Conservation (phyloP, 352 stramenopile genomes). For the Globisporangium nunn region DNA sequence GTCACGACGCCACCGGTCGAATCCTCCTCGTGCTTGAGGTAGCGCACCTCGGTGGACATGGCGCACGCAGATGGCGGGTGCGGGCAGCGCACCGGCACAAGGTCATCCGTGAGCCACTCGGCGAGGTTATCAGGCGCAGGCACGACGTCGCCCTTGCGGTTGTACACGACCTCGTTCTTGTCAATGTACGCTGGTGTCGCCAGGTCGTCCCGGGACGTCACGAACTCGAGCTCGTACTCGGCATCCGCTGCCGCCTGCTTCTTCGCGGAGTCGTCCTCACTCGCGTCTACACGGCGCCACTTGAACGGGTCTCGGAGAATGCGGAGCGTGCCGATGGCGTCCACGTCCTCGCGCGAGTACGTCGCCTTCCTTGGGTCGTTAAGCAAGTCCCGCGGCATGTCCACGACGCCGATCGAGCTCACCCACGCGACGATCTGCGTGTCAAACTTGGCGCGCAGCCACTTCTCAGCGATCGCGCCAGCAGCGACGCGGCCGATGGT, state of each 20-base stretch:
- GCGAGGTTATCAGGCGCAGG: conserved; percentile 40
- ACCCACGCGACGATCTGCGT: conserved; percentile 88
- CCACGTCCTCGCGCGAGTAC: conserved; percentile 83
- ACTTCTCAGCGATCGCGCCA: conserved; percentile 95
- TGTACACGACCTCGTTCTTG: conserved; percentile 88
- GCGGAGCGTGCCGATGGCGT: conserved; percentile 72
- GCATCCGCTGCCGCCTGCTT: conserved; percentile 60
- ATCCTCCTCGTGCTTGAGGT: conserved; percentile 88
- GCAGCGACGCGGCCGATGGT: conserved; percentile 98
- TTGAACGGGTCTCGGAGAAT: conserved; percentile 66
- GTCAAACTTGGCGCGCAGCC: conserved; percentile 89
- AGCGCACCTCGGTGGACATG: conserved; percentile 95
- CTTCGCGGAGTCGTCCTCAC: conserved; percentile 20
- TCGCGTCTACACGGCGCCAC: conserved; percentile 43
- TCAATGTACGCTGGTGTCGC: conserved; percentile 89
- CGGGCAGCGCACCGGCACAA: conserved; percentile 92
- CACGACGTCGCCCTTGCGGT: conserved; percentile 67
- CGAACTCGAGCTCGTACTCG: conserved; percentile 69
- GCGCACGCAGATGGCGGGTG: conserved; percentile 88
- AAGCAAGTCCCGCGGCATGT: conserved; percentile 72
- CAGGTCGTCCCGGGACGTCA: conserved; percentile 45
- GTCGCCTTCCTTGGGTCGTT: conserved; percentile 55
- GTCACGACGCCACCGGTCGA: conserved; percentile 93
- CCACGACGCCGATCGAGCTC: conserved; percentile 76
- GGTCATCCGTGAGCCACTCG: conserved; percentile 72